phyloP scores from a whole-genome alignment of 148 eudicot genomes.

The Persicaria maculosa region DNA sequence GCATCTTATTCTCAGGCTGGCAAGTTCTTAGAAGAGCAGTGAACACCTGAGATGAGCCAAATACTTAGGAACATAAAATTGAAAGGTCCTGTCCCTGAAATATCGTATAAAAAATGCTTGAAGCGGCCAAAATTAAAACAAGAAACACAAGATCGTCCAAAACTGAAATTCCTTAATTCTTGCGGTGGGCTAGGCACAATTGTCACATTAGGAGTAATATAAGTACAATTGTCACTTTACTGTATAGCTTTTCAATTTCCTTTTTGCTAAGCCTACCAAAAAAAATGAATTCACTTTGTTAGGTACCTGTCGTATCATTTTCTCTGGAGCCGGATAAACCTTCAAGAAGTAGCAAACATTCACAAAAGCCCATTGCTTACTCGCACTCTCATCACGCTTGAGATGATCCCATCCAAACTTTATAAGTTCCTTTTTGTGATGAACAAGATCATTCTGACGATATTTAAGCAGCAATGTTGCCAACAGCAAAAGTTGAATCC shows the following conservation, averaged over 20 bases:
- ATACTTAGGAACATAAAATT: background rate
- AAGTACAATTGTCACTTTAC: background rate
- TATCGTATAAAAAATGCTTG: background rate
- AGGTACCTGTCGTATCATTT: constrained; percentile 90
- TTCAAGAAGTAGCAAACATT: constrained; percentile 98
- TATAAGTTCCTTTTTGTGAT: constrained; percentile 91
- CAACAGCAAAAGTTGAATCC: constrained; percentile 14
- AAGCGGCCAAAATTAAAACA: background rate
- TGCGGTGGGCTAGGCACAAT: background rate
- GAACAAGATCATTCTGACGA: constrained; percentile 93
- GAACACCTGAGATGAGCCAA: constrained; percentile 55
- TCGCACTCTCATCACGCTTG: constrained; percentile 98
- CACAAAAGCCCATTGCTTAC: constrained; percentile 99
- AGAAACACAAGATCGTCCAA: background rate
- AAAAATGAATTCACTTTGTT: background rate
- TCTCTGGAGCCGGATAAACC: constrained; percentile 99
- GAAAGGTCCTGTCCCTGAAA: background rate
- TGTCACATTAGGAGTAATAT: background rate
- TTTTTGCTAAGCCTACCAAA: background rate
- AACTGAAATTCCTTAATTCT: background rate
- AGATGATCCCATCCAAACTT: constrained; percentile 99
- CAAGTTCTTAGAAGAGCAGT: constrained; percentile 96
- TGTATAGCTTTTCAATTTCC: background rate
- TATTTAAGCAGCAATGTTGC: constrained; percentile 92
- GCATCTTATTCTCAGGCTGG: constrained; percentile 97